phyloP scores from a whole-genome alignment of 2,329 filamentous ascomycete genomes.

The Aspergillus melleus region DNA sequence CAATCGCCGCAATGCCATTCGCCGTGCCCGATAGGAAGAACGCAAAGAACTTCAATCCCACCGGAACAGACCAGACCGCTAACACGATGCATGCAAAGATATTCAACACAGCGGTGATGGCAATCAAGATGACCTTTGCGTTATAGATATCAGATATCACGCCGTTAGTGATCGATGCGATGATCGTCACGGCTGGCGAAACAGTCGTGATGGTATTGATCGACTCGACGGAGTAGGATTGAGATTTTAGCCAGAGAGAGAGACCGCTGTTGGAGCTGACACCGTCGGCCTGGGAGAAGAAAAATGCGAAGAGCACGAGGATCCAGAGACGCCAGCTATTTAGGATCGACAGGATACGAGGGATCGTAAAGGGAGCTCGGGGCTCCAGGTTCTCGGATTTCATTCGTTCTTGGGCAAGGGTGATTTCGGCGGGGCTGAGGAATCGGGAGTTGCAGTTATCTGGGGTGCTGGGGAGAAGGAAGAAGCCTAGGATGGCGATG shows the following conservation, averaged over 20 bases:
- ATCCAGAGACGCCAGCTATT: constrained; percentile 8
- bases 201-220: constrained; percentile 3
- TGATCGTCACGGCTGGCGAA: neutral
- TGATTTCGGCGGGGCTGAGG: constrained; percentile 14
- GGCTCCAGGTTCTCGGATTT: constrained; percentile 20
- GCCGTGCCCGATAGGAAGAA: constrained; percentile 20
- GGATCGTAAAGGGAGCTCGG: constrained; percentile 19
- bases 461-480: constrained; percentile 21
- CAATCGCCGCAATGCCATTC: constrained; percentile 23
- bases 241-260: neutral
- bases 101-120: neutral
- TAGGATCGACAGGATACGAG: constrained; percentile 13
- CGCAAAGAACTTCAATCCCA: constrained; percentile 3
- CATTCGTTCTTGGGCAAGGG: constrained; percentile 22
- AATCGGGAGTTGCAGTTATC: constrained; percentile 18
- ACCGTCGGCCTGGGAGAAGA: constrained; percentile 24
- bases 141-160: constrained; percentile 2
- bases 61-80: constrained; percentile 1
- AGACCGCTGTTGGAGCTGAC: constrained; percentile 23
- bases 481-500: constrained; percentile 22
- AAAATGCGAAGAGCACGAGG: constrained; percentile 13
- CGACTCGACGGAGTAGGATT: constrained; percentile 17
- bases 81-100: neutral
- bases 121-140: constrained; percentile 1
- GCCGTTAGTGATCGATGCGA: neutral